Evolutionary conservation across 176 grass and related monocot genomes (phyloP).

Genomic region (Tillandsia leiboldiana): DNA sequence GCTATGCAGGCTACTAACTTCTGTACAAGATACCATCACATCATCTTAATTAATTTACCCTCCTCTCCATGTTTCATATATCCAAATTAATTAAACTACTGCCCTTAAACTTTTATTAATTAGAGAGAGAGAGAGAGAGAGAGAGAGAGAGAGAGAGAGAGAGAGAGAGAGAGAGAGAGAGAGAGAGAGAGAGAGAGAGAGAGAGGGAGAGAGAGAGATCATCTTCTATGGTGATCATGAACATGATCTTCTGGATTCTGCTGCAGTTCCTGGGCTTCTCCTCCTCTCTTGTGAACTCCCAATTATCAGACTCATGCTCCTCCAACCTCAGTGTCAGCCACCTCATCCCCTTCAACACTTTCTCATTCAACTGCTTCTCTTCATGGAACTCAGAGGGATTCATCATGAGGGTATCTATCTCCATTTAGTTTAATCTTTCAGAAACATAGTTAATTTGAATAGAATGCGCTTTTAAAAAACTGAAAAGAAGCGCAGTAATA

Average conservation of each 20-base stretch:
- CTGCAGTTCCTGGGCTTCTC: background rate
- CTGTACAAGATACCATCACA: too few species aligned
- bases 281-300: slow-evolving; percentile 1
- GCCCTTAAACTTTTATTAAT: too few species aligned
- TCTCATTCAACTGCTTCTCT: slow-evolving; percentile 43
- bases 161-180: too few species aligned
- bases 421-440: too few species aligned
- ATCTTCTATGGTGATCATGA: background rate
- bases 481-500: too few species aligned
- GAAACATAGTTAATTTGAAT: too few species aligned
- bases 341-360: slow-evolving; percentile 50
- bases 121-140: background rate
- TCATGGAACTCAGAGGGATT: slow-evolving; percentile 44
- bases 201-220: background rate
- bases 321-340: slow-evolving; percentile 26
- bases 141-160: slow-evolving; percentile 11
- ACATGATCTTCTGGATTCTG: background rate
- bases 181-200: too few species aligned
- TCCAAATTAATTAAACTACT: too few species aligned
- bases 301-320: slow-evolving; percentile 32
- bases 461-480: too few species aligned
- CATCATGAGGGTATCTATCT: slow-evolving; percentile 37
- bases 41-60: too few species aligned
- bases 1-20: too few species aligned
- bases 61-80: background rate